A percentile compares a stretch with the other conserved stretches of the same genome.
phyloP scores from a whole-genome alignment of 225 moss, liverwort and hornwort genomes.

The Pseudisothecium myosuroides region DNA sequence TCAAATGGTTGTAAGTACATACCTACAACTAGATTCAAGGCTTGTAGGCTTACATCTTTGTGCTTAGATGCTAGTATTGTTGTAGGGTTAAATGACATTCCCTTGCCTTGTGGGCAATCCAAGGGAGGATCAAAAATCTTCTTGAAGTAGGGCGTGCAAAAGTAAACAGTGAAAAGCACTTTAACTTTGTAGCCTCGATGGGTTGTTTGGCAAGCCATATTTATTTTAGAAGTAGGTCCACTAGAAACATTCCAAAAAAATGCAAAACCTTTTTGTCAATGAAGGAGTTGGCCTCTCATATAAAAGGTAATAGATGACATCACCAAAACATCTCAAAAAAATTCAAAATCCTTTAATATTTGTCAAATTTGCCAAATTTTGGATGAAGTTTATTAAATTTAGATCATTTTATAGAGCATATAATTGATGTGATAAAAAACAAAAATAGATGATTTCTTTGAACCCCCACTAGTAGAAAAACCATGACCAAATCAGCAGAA shows the following conservation, averaged over 20 bases:
- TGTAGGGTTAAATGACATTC: fast-evolving
- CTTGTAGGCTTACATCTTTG: too few relatives aligned
- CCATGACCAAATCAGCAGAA: too few relatives aligned
- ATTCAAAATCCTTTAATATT: not conserved
- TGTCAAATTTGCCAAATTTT: fast-evolving
- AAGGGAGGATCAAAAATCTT: not conserved
- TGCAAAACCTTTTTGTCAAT: not conserved
- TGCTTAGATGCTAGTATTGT: too few relatives aligned
- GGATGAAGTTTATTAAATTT: fast-evolving
- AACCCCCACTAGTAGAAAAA: too few relatives aligned
- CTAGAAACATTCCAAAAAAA: not conserved
- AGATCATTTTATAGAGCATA: not conserved
- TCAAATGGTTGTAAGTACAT: too few relatives aligned
- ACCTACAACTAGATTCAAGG: too few relatives aligned
- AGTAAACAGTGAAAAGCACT: fast-evolving
- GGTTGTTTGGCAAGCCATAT: not conserved
- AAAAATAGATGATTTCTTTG: too few relatives aligned
- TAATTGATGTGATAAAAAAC: fast-evolving
- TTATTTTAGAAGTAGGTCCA: fast-evolving
- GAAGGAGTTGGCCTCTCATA: fast-evolving
- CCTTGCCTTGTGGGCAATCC: fast-evolving
- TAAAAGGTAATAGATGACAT: not conserved
- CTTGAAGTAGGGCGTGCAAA: not conserved
- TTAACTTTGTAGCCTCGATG: not conserved
- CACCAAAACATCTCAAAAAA: not conserved